phyloP scores from a whole-genome alignment of 1,284 basidiomycete genomes.

The Fomitopsis betulina region DNA sequence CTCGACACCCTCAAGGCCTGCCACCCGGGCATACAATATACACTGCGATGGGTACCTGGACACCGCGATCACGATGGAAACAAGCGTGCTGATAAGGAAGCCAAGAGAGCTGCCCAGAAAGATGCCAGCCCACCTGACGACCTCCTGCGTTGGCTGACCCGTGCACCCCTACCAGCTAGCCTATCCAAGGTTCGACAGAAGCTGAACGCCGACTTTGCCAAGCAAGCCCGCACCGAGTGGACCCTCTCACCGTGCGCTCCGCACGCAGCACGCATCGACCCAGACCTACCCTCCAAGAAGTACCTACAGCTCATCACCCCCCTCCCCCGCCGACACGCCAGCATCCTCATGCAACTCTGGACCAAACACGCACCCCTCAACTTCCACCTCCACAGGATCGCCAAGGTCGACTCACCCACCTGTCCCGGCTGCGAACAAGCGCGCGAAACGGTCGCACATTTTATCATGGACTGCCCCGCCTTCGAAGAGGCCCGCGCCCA shows the following conservation, averaged over 20 bases:
- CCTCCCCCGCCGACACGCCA: slow-evolving; percentile 4
- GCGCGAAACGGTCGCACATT: no score
- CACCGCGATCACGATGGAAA: slow-evolving; percentile 18
- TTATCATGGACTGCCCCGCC: slow-evolving; percentile 6
- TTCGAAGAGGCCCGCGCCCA: no score
- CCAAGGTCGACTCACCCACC: no score
- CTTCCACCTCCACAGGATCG: no score
- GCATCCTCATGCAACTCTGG: no score
- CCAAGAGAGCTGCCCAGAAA: slow-evolving; percentile 15
- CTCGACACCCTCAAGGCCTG: background rate
- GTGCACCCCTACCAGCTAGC: slow-evolving; percentile 12
- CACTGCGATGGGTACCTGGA: slow-evolving; percentile 14
- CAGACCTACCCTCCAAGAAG: slow-evolving; percentile 5
- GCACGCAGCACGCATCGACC: slow-evolving; percentile 4
- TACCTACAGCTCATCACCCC: background rate
- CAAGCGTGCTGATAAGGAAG: slow-evolving; percentile 14
- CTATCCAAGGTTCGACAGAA: slow-evolving; percentile 2
- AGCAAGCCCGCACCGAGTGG: slow-evolving; percentile 3
- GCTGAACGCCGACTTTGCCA: background rate
- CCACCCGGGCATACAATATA: slow-evolving; percentile 6
- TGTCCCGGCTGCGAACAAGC: no score
- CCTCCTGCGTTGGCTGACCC: slow-evolving; percentile 7
- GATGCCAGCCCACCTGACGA: background rate
- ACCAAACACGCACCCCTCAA: no score
- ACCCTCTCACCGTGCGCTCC: slow-evolving; percentile 1